These are phyloP conservation scores for Thielaviopsis euricoi DNA, from an alignment of 2,329 filamentous ascomycete species.

Conservation along the genomic window DNA sequence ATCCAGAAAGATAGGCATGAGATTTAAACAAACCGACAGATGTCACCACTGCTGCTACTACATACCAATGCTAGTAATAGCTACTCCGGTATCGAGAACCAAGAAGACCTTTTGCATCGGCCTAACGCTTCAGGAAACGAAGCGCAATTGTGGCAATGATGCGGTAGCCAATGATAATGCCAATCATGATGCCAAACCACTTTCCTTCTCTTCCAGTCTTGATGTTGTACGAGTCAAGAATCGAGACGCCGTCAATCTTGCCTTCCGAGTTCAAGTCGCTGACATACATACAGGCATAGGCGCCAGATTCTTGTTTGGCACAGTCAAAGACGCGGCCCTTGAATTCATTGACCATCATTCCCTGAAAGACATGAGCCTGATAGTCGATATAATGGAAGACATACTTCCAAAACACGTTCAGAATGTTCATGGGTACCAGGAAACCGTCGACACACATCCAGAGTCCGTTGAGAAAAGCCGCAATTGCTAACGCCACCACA, in stretches of 20 bases:
- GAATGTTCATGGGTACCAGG: slow-evolving; percentile 51
- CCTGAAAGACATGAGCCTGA: slow-evolving; percentile 72
- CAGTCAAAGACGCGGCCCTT: slow-evolving; percentile 46
- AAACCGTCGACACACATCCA: slow-evolving; percentile 85
- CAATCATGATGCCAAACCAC: slow-evolving; percentile 63
- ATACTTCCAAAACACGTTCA: slow-evolving; percentile 77
- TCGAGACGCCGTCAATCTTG: slow-evolving; percentile 51
- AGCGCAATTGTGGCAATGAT: slow-evolving; percentile 20
- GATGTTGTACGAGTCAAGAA: slow-evolving; percentile 57
- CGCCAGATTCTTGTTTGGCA: slow-evolving; percentile 19
- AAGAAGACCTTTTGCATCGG: background rate
- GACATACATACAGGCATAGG: slow-evolving; percentile 55
- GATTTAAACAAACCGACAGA: too few relatives aligned
- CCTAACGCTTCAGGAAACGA: background rate
- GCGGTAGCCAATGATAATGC: slow-evolving; percentile 58
- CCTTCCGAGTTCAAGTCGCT: slow-evolving; percentile 47
- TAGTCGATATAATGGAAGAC: slow-evolving; percentile 84
- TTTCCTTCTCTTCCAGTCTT: slow-evolving; percentile 42
- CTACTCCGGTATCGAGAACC: too few relatives aligned
- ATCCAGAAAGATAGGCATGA: too few relatives aligned
- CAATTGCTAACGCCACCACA: slow-evolving; percentile 60
- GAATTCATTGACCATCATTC: slow-evolving; percentile 91
- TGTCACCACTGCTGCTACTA: too few relatives aligned
- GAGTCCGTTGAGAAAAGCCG: slow-evolving; percentile 72
- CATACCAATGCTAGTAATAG: too few relatives aligned